Percentiles rank a stretch among this genome's conserved stretches.
phyloP scores from a whole-genome alignment of 2,329 filamentous ascomycete genomes.

The Cercospora zeae-maydis region DNA sequence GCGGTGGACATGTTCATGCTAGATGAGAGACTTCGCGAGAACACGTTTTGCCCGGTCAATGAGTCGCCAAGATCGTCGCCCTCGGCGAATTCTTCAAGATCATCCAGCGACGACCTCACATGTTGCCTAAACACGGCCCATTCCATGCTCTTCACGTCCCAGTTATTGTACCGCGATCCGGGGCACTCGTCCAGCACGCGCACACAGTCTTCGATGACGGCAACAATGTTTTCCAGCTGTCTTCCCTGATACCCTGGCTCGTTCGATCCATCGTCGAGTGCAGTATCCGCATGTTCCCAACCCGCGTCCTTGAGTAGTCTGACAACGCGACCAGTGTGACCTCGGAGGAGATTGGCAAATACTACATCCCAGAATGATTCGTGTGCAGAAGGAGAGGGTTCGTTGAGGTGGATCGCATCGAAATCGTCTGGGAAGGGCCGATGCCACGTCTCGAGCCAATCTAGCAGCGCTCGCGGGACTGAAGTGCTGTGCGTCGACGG shows the following conservation, averaged over 20 bases:
- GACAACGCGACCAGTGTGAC: slow-evolving; percentile 65
- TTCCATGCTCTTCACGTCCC: slow-evolving; percentile 76
- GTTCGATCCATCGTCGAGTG: slow-evolving; percentile 55
- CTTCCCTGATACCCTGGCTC: slow-evolving; percentile 67
- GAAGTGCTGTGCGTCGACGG: slow-evolving; percentile 12
- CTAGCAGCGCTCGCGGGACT: slow-evolving; percentile 72
- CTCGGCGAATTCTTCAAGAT: slow-evolving; percentile 75
- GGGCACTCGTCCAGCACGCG: slow-evolving; percentile 72
- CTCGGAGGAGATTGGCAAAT: slow-evolving; percentile 70
- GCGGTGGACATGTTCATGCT: slow-evolving; percentile 63
- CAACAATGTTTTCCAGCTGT: slow-evolving; percentile 72
- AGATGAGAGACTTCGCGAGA: slow-evolving; percentile 20
- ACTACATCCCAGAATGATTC: slow-evolving; percentile 80
- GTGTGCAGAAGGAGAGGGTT: slow-evolving; percentile 72
- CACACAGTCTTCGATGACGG: slow-evolving; percentile 61
- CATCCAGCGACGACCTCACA: slow-evolving; percentile 56
- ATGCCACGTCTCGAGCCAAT: slow-evolving; percentile 77
- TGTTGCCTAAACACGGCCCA: slow-evolving; percentile 82
- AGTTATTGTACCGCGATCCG: slow-evolving; percentile 61
- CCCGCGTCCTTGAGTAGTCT: slow-evolving; percentile 68
- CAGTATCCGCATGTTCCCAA: slow-evolving; percentile 70
- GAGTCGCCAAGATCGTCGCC: slow-evolving; percentile 54
- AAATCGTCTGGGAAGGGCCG: slow-evolving; percentile 67
- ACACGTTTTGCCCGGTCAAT: slow-evolving; percentile 36
- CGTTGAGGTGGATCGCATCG: slow-evolving; percentile 59